Evolutionary conservation across 805 yeast species (phyloP).

Genomic region (Pachysolen tannophilus): DNA sequence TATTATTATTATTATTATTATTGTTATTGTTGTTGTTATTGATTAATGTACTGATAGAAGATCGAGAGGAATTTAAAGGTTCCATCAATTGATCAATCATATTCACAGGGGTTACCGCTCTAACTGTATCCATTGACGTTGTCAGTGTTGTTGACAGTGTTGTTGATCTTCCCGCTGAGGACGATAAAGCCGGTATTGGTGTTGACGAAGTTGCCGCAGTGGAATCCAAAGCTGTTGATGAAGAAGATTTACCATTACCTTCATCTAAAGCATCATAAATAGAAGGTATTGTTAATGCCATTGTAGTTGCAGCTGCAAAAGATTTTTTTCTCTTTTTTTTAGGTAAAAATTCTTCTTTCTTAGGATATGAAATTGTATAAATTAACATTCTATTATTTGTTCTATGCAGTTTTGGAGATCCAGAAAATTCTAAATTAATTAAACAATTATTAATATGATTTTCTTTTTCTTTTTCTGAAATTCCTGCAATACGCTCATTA

Average conservation of each 20-base stretch:
- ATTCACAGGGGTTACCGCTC: not conserved
- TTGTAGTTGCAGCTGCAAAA: conserved; percentile 21
- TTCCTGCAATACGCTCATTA: conserved; percentile 16
- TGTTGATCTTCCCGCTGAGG: too few species aligned
- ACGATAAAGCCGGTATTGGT: too few species aligned
- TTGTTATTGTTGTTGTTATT: not conserved
- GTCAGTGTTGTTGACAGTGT: too few species aligned
- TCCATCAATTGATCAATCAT: not conserved
- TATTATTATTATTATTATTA: not conserved
- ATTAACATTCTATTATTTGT: conserved; percentile 79
- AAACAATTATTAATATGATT: conserved; percentile 69
- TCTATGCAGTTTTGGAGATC: conserved; percentile 50
- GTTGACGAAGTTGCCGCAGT: too few species aligned
- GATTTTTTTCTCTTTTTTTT: too few species aligned
- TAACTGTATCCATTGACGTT: conserved; percentile 1
- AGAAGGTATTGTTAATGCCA: conserved; percentile 2
- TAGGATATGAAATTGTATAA: conserved; percentile 44
- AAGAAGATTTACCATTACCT: too few species aligned
- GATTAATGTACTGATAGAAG: not conserved
- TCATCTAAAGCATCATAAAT: not conserved
- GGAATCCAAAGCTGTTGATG: too few species aligned
- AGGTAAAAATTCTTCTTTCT: conserved; percentile 15
- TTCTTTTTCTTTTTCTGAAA: conserved; percentile 36
- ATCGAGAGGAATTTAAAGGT: not conserved
- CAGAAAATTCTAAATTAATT: conserved; percentile 48